Conservation (phyloP, 805 yeast genomes). For the Torulaspora microellipsoides region DNA sequence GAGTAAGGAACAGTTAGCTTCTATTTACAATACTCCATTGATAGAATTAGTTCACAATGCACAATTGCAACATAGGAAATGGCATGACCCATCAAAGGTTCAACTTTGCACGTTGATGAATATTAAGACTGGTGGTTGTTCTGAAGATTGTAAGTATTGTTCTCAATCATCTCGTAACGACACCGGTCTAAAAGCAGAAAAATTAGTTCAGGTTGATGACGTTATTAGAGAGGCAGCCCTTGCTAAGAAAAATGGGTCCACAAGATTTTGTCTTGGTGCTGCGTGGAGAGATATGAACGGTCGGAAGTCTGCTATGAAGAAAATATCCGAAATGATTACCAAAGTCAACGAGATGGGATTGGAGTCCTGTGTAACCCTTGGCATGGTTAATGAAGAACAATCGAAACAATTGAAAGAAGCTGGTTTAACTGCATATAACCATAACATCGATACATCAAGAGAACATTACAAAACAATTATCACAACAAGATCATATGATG, state of each 20-base stretch:
- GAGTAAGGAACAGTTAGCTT: conserved; percentile 56
- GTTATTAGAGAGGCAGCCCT: conserved; percentile 59
- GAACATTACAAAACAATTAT: conserved; percentile 72
- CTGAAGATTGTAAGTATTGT: conserved; percentile 79
- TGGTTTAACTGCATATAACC: conserved; percentile 78
- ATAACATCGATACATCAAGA: conserved; percentile 74
- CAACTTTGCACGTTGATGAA: conserved; percentile 73
- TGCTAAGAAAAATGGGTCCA: conserved; percentile 67
- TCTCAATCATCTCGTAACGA: conserved; percentile 66
- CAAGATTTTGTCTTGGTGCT: conserved; percentile 81
- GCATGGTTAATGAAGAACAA: conserved; percentile 69
- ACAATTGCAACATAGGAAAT: conserved; percentile 59
- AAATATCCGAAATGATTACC: conserved; percentile 60
- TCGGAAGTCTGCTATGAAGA: conserved; percentile 59
- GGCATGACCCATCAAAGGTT: conserved; percentile 64
- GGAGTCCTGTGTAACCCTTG: conserved; percentile 78
- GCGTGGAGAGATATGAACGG: conserved; percentile 88
- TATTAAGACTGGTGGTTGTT: conserved; percentile 76
- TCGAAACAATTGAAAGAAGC: conserved; percentile 55
- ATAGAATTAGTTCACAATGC: conserved; percentile 56
- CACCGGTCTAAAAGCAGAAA: conserved; percentile 70
- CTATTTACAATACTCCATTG: conserved; percentile 62
- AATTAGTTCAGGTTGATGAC: conserved; percentile 54
- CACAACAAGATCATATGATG: conserved; percentile 66
- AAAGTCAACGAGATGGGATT: conserved; percentile 59